Evolutionary conservation across 2,329 filamentous ascomycete genomes (phyloP), one percentile per base, ranked within the genome.

Genomic region (Albifimbria verrucaria): DNA sequence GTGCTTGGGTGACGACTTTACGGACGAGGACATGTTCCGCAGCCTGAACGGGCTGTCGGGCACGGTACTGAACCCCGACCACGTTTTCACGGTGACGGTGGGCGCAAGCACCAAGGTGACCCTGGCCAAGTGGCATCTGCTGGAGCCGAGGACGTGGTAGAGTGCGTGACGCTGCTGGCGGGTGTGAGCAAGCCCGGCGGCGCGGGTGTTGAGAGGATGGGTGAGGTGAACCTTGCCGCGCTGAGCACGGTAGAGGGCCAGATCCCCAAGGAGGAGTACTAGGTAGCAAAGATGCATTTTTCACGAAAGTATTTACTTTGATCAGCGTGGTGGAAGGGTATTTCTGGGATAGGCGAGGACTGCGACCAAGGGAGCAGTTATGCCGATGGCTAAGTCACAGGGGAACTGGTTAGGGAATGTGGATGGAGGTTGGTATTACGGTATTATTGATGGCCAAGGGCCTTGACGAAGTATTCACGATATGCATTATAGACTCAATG

Each of bases 21-120:
- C 94, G 6, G 94, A 99, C 67, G 94, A 99, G 80, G 93, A 96
- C 87, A 86, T 87, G 84, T 97, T 97, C 83, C 89, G 90, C 52
- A 87, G 91, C 15, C 80, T 97, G 44, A 85, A 85, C 62, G 77
- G 74, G 1, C 68, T 81, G 4, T 79, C 77, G 2, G 79, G 75
- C 69, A 80, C 65, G 66, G 86, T 72, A 70, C 80, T 65, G 57
- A 72, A 72, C 68, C 58, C 66, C 17, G 75, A 90, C 32, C 83
- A 92, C 64, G 83, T 96, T 57, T 97, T 95, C 72, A 90, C 91
- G 2, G 90, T 96, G 43, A 96, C 92, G 0, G 90, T 97, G 3
- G 94, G 94, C 3, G 88, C 92, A 5, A 94, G 89, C 71, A 92
- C 88, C 52, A 97, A 97, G 77, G 87, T 92, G 65, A 97, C 94